Conservation (phyloP, 2,329 filamentous ascomycete species). For the Colletotrichum scovillei region DNA sequence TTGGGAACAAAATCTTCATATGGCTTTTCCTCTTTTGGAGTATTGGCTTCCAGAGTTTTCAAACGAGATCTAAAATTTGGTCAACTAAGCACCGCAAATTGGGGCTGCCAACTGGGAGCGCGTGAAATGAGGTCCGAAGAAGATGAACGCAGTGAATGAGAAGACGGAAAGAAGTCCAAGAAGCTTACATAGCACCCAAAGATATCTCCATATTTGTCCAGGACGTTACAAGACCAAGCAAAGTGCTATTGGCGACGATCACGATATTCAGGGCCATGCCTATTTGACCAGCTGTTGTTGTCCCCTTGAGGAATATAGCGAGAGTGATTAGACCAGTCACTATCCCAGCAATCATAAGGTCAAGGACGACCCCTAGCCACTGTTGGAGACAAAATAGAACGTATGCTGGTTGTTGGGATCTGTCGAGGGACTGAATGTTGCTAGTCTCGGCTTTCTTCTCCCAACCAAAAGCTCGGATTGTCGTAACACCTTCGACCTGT, state of each 20-base stretch:
- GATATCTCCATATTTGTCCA: constrained; percentile 46
- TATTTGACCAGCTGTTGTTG: constrained; percentile 23
- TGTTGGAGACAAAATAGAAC: constrained; percentile 67
- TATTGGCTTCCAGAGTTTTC: constrained; percentile 41
- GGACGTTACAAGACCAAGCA: constrained; percentile 41
- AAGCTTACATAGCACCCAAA: constrained; percentile 39
- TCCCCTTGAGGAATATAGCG: constrained; percentile 44
- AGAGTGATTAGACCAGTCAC: constrained; percentile 58
- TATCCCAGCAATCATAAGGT: constrained; percentile 59
- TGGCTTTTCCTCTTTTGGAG: constrained; percentile 41
- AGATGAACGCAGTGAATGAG: background rate
- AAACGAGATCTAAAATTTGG: constrained; percentile 37
- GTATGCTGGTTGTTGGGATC: constrained; percentile 68
- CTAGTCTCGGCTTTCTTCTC: constrained; percentile 52
- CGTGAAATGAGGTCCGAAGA: no score
- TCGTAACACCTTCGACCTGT: constrained; percentile 54
- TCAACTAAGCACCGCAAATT: no score
- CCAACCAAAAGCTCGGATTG: constrained; percentile 68
- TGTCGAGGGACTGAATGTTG: constrained; percentile 62
- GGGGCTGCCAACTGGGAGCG: no score
- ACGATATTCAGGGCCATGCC: constrained; percentile 42
- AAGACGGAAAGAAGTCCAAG: background rate
- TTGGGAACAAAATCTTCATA: constrained; percentile 38
- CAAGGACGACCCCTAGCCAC: constrained; percentile 65
- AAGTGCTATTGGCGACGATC: constrained; percentile 42